Evolutionary conservation across 192 early-diverging fungal species (phyloP).

Genomic region (Umbelopsis vinacea): DNA sequence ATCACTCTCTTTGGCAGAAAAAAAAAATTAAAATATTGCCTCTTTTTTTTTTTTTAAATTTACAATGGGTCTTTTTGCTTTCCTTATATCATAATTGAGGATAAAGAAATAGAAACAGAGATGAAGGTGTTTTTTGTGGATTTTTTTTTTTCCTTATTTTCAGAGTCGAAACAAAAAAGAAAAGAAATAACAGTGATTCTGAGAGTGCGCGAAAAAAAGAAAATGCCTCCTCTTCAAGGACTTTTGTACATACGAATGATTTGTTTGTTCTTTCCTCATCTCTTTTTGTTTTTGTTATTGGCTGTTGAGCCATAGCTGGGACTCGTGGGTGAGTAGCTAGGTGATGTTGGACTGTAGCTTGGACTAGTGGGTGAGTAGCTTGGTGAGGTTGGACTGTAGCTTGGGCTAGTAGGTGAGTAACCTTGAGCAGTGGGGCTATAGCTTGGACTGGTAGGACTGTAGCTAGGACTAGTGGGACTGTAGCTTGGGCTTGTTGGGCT

Average conservation of each 20-base stretch:
- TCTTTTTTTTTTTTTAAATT: constrained; percentile 6
- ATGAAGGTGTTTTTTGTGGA: background rate
- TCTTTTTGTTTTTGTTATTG: constrained; percentile 7
- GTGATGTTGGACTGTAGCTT: constrained; percentile 70
- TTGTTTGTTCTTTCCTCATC: constrained; percentile 2
- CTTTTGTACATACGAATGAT: constrained; percentile 19
- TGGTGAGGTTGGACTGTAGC: constrained; percentile 70
- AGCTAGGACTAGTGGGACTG: constrained; percentile 69
- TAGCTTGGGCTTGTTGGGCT: constrained; percentile 68
- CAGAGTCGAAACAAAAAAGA: background rate
- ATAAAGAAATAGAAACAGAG: background rate
- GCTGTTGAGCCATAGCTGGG: constrained; percentile 77
- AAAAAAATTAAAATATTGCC: background rate
- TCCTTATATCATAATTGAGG: background rate
- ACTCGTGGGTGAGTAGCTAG: constrained; percentile 78
- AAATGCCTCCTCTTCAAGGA: constrained; percentile 21
- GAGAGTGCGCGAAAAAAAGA: constrained; percentile 3
- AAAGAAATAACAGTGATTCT: constrained; percentile 10
- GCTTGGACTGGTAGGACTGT: constrained; percentile 62
- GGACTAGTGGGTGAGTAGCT: constrained; percentile 81
- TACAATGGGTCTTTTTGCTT: constrained; percentile 4
- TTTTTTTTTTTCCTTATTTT: background rate
- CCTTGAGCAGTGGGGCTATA: constrained; percentile 79
- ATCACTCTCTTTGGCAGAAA: background rate
- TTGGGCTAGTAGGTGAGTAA: constrained; percentile 79